Evolutionary conservation across 2,329 filamentous ascomycete species (phyloP), one percentile per base, ranked within the genome.

Genomic region (Mariannaea elegans): DNA sequence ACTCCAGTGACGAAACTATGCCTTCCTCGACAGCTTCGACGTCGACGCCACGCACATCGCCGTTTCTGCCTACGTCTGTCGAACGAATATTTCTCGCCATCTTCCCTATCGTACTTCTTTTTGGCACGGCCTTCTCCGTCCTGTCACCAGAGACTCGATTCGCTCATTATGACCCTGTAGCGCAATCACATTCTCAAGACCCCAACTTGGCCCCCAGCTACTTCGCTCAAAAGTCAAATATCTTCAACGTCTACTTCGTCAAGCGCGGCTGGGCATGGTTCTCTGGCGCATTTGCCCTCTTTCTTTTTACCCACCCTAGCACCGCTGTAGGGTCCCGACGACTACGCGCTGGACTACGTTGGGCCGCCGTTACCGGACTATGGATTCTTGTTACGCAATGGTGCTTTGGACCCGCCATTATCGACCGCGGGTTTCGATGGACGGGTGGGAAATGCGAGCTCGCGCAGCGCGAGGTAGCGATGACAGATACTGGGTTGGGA

Each of bases 261-360:
- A 99, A 99, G 82, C 83, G 91, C 53, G 94, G 94, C 62, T 99
- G 95, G 95, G 85, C 89, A 48, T 99, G 95, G 95, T 88, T 92
- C 27, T 93, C 91, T 0, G 73, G 86, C 9, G 89, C 92, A 1
- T 94, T 97, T 71, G 77, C 85, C 31, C 76, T 86, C 14, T 92
- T 97, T 62, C 75, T 91, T 7, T 75, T 88, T 39, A 88, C 87
- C 21, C 90, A 97, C 72, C 87, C 90, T 71, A 65, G 80, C 72
- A 63, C 84, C 2, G 63, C 68, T n/a, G 59, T 75, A 32, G 62
- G 73, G 5, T 53, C 62, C 71, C 76, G 64, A 81, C 78, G 62
- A 68, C 52, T 85, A 10, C 84, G 87, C 59, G 92, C 91, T 0
- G 71, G 81, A 2, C 48, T 89, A 19, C 85, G 95, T 46, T 99